Evolutionary conservation across 768 basidiomycete species (phyloP).

Genomic region (Boletus subparvulus): DNA sequence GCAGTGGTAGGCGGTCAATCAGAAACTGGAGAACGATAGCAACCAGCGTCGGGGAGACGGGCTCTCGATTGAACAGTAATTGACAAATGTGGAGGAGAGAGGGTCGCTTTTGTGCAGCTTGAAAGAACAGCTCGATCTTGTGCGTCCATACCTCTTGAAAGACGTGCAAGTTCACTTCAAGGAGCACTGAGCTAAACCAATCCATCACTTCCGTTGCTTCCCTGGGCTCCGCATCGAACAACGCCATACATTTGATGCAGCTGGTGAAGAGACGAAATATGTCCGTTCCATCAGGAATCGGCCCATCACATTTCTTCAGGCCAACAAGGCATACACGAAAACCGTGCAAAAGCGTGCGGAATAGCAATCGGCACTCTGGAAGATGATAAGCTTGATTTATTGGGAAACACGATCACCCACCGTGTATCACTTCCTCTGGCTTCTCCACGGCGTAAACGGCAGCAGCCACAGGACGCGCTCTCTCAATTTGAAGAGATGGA

Average conservation of each 20-base stretch:
- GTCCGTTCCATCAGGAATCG: conserved; percentile 79
- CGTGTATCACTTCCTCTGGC: conserved; percentile 77
- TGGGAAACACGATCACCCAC: conserved; percentile 40
- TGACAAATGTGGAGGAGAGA: conserved; percentile 84
- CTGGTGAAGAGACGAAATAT: conserved; percentile 87
- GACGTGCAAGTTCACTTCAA: conserved; percentile 85
- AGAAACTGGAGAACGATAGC: conserved; percentile 88
- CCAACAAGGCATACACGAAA: conserved; percentile 76
- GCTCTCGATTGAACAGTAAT: conserved; percentile 73
- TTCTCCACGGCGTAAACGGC: conserved; percentile 79
- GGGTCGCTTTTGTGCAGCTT: conserved; percentile 71
- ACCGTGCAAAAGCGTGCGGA: conserved; percentile 85
- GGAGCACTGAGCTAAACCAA: conserved; percentile 68
- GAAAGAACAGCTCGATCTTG: conserved; percentile 89
- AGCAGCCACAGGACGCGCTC: conserved; percentile 76
- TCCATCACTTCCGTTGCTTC: conserved; percentile 82
- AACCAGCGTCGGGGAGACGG: conserved; percentile 75
- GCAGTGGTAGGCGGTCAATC: conserved; percentile 72
- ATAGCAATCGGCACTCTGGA: conserved; percentile 80
- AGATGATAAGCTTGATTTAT: conserved; percentile 2
- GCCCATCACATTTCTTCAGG: conserved; percentile 77
- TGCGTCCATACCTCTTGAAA: conserved; percentile 97
- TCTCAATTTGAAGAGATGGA: conserved; percentile 76
- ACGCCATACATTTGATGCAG: conserved; percentile 77
- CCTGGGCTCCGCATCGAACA: conserved; percentile 72